A percentile compares a stretch with the other conserved stretches of the same genome.
Conservation (phyloP, 2,329 filamentous ascomycete species). For the Metarhizium guizhouense region DNA sequence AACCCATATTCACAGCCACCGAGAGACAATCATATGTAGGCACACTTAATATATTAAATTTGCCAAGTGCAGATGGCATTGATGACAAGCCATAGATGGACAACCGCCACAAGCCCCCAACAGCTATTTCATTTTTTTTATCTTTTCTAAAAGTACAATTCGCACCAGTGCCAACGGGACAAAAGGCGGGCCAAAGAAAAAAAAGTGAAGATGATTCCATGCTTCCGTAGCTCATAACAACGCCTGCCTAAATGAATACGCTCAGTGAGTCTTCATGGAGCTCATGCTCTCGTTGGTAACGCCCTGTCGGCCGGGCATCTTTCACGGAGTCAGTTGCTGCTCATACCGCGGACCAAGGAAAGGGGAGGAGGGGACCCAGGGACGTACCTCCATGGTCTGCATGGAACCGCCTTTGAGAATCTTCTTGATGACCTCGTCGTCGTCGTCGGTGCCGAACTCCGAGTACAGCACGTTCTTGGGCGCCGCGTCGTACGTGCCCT, state of each 20-base stretch:
- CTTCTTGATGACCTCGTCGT: conserved; percentile 72
- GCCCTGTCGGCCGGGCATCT: conserved; percentile 46
- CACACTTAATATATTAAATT: too few relatives aligned
- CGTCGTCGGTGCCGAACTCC: conserved; percentile 75
- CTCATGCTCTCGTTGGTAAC: conserved; percentile 44
- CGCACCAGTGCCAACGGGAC: too few relatives aligned
- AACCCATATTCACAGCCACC: too few relatives aligned
- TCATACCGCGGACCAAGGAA: not conserved
- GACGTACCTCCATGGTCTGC: conserved; percentile 48
- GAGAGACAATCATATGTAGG: too few relatives aligned
- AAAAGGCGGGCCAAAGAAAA: not conserved
- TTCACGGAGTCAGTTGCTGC: not conserved
- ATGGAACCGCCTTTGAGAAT: conserved; percentile 70
- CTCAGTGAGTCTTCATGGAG: conserved; percentile 31
- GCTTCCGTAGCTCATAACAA: not conserved
- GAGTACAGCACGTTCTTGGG: conserved; percentile 67
- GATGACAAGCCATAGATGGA: too few relatives aligned
- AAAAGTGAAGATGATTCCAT: not conserved
- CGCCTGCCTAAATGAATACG: not conserved
- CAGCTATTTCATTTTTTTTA: too few relatives aligned
- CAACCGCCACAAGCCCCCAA: too few relatives aligned
- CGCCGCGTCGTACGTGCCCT: conserved; percentile 69
- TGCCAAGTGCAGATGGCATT: too few relatives aligned
- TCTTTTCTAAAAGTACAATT: too few relatives aligned
- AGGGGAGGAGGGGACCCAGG: not conserved